Evolutionary conservation across 2,329 filamentous ascomycete genomes (phyloP).

Genomic region (Trichoderma gracile): DNA sequence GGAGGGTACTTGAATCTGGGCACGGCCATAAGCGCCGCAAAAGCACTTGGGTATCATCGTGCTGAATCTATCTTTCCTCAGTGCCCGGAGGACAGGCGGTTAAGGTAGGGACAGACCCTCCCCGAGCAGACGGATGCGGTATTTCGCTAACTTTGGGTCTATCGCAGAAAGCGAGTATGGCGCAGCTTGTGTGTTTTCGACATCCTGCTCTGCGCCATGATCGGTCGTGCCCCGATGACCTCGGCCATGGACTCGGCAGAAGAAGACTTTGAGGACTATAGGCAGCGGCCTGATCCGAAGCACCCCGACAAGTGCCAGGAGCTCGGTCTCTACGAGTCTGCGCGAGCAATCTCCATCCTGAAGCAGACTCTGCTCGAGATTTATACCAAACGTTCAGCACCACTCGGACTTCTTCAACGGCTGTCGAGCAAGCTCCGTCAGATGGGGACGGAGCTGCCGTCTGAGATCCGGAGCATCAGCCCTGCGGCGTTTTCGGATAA

Average conservation of each 20-base stretch:
- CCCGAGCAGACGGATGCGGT: neutral
- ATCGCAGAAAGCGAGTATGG: neutral
- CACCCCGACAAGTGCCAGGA: conserved; percentile 2
- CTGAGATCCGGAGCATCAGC: neutral
- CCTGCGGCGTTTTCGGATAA: conserved; percentile 1
- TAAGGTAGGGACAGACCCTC: neutral
- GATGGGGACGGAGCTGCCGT: conserved; percentile 1
- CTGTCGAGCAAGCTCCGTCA: neutral
- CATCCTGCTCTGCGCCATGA: conserved; percentile 3
- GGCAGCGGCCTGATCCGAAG: neutral
- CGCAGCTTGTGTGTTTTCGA: conserved; percentile 9
- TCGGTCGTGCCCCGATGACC: neutral
- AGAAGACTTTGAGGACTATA: neutral
- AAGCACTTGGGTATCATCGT: neutral
- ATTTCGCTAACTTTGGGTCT: neutral
- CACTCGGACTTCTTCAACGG: neutral
- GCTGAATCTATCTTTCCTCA: neutral
- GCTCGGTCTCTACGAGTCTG: neutral
- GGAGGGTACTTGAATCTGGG: conserved; percentile 10
- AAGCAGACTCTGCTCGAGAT: conserved; percentile 5
- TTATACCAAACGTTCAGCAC: conserved; percentile 3
- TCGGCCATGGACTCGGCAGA: neutral
- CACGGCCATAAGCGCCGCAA: conserved; percentile 4
- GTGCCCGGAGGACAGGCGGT: neutral
- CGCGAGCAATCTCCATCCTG: conserved; percentile 3